Base-by-base conservation (phyloP, 2,329 filamentous ascomycete genomes). In the Paramyrothecium roridum region DNA sequence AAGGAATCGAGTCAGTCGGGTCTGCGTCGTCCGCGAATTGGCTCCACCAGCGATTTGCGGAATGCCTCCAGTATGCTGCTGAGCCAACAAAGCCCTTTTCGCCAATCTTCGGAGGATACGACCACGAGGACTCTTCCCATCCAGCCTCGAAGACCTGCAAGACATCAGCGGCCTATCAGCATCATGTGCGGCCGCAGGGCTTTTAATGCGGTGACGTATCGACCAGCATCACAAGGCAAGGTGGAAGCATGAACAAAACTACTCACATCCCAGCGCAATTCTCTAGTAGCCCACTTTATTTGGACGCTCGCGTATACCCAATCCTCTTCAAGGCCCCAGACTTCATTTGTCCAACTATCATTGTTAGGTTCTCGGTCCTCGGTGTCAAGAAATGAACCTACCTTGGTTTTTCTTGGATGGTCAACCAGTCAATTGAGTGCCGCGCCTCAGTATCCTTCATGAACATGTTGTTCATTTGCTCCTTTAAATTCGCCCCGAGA, bases 401-500 rank as follows among this genome's bases (percentile, higher is more conserved):
- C 26, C 26, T 30, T 30, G 26, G 26, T 10, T 30, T 30, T 30
- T 30, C 26, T 4, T 30, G 26, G 26, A 30, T 30, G 26, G 26
- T 30, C 26, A 30, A 30, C 26, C 26, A 30, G 26, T 30, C 26
- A 10, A 30, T 30, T 4, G 26, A 30, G 26, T 30, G 26, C 6
- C 26, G 26, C 26, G 26, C 26, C 10, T 30, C 26, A 30, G 26
- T 10, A 19, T 22, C 21, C n/a, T 48, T 22, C 46, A 48, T 48
- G 21, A 4, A 48, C n/a, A 48, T 19, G 46, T 48, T 22, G 7
- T 16, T 22, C 46, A 48, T 48, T 23, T 48, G n/a, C 22, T 48
- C 21, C 46, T 33, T 53, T 3, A 56, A 26, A 22, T 56, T 46
- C 4, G 50, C 21, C 58, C 53, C n/a, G 65, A 69, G 47, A 63